phyloP scores from a whole-genome alignment of 306 rosid genomes.

The Astragalus membranaceus region DNA sequence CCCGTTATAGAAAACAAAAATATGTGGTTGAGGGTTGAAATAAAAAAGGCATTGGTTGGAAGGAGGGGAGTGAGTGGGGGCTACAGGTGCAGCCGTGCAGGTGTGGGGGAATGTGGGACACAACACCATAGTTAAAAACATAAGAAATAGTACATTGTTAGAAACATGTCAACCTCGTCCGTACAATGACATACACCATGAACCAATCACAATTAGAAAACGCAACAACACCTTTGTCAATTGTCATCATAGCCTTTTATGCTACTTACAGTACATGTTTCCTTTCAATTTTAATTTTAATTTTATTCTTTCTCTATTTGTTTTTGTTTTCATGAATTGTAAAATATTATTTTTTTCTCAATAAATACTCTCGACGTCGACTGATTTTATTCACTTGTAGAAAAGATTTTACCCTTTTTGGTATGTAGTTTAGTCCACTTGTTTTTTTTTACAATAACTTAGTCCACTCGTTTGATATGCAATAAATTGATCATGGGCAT shows the following conservation, averaged over 20 bases:
- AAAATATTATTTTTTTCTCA: no score
- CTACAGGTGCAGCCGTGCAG: not conserved
- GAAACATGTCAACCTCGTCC: conserved; percentile 13
- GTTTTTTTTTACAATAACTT: no score
- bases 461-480: no score
- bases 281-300: not conserved
- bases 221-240: not conserved
- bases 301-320: not conserved
- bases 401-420: no score
- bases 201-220: conserved; percentile 18
- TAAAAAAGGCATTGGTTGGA: not conserved
- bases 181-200: conserved; percentile 4
- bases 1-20: no score
- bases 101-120: not conserved
- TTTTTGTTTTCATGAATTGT: not conserved
- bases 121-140: not conserved
- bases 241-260: conserved; percentile 14
- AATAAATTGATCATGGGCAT: no score
- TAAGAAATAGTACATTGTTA: conserved; percentile 4
- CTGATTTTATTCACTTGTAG: no score
- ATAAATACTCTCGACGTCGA: no score
- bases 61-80: not conserved
- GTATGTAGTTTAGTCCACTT: no score
- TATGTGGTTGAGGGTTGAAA: no score
- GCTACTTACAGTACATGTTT: not conserved